These are phyloP conservation scores for Sporothrix protearum DNA, from an alignment of 2,329 filamentous ascomycete genomes.

Conservation along the genomic window DNA sequence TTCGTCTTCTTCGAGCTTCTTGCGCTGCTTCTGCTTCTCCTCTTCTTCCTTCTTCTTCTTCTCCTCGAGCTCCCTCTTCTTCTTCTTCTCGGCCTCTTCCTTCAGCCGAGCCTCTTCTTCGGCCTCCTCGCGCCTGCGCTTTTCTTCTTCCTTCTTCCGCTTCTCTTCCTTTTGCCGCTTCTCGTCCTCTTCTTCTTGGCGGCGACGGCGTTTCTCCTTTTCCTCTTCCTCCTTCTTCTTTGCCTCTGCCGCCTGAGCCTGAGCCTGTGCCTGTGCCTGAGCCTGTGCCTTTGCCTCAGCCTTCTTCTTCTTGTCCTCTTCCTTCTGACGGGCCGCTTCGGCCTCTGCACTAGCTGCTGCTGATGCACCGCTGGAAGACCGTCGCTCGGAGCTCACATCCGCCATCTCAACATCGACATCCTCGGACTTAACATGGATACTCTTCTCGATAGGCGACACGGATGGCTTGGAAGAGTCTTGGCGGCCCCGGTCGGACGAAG, in stretches of 20 bases:
- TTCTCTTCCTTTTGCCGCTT: constrained; percentile 32
- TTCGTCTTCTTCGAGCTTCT: constrained; percentile 33
- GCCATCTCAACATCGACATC: constrained; percentile 56
- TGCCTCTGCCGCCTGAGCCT: constrained; percentile 27
- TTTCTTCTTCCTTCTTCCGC: constrained; percentile 38
- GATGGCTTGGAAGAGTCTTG: constrained; percentile 41
- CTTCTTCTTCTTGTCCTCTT: constrained; percentile 34
- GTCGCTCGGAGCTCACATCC: constrained; percentile 39
- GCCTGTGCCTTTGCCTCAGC: constrained; percentile 31
- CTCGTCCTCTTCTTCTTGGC: constrained; percentile 35
- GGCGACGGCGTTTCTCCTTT: constrained; percentile 32
- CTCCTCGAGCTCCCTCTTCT: constrained; percentile 28
- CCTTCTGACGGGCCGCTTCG: constrained; percentile 32
- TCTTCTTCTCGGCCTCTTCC: constrained; percentile 33
- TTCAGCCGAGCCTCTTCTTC: constrained; percentile 34
- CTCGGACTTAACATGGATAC: constrained; percentile 56
- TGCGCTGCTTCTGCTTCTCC: constrained; percentile 31
- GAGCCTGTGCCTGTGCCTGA: constrained; percentile 29
- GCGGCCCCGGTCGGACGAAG: constrained; percentile 38
- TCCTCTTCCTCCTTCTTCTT: constrained; percentile 36
- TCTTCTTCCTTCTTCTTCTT: constrained; percentile 34
- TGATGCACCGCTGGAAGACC: constrained; percentile 6
- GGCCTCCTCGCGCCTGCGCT: constrained; percentile 30
- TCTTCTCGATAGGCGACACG: constrained; percentile 43
- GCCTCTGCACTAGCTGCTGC: constrained; percentile 36